A percentile compares a stretch with the other conserved stretches of the same genome.
These are phyloP conservation scores for Tylopilus vinaceipallidus DNA, from an alignment of 768 basidiomycete genomes.

Conservation along the genomic window DNA sequence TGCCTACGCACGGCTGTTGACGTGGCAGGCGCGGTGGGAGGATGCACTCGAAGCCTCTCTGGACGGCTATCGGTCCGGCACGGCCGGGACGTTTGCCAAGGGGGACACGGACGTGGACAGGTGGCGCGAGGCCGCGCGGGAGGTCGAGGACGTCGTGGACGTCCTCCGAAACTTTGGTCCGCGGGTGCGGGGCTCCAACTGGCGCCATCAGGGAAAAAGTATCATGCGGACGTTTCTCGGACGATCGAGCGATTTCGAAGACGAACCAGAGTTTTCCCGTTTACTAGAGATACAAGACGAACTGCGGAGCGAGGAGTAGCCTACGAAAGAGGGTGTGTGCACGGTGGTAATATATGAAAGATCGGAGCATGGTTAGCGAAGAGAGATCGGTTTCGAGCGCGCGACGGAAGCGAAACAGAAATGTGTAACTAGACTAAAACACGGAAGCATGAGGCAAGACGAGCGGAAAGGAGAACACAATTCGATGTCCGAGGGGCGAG, in stretches of 20 bases:
- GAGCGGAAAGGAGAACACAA: neutral
- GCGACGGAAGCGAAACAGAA: neutral
- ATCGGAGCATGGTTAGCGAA: constrained; percentile 1
- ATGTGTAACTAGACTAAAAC: constrained; percentile 12
- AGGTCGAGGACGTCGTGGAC: constrained; percentile 84
- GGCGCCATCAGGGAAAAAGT: constrained; percentile 85
- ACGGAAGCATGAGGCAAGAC: constrained; percentile 10
- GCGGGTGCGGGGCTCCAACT: constrained; percentile 56
- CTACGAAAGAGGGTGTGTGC: neutral
- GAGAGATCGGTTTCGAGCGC: neutral
- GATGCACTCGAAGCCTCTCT: constrained; percentile 82
- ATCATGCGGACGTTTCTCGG: constrained; percentile 88
- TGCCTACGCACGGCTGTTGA: constrained; percentile 77
- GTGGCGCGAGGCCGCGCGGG: constrained; percentile 75
- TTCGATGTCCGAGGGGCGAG: neutral
- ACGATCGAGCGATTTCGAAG: constrained; percentile 82
- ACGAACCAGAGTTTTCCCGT: constrained; percentile 79
- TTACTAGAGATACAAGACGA: constrained; percentile 55
- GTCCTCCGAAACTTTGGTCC: constrained; percentile 83
- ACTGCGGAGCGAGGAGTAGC: constrained; percentile 18
- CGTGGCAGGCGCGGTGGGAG: constrained; percentile 69
- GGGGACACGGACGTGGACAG: constrained; percentile 65
- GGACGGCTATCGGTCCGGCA: constrained; percentile 76
- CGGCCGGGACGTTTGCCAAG: constrained; percentile 56
- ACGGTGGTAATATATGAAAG: constrained; percentile 20